Percentiles rank a stretch among this genome's conserved stretches.
Evolutionary conservation across 345 rosid species (phyloP).

Genomic region (Hypericum androsaemum): DNA sequence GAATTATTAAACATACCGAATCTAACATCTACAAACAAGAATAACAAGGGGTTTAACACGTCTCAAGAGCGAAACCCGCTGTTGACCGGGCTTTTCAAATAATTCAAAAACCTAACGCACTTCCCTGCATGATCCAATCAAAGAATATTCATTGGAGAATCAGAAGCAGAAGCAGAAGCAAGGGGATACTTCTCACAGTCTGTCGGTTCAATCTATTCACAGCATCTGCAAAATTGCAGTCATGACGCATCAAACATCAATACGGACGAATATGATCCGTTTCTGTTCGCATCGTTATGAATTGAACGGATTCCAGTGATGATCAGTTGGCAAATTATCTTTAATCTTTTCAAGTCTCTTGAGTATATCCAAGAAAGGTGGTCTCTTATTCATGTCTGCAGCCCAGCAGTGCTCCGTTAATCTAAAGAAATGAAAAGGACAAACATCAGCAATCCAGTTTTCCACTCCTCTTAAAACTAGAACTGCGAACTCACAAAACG

Average conservation of each 20-base stretch:
- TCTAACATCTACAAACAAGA: too few species aligned
- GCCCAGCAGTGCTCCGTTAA: slow-evolving; percentile 82
- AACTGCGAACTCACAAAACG: background rate
- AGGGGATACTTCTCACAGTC: too few species aligned
- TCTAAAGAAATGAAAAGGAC: slow-evolving; percentile 24
- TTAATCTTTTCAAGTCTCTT: slow-evolving; percentile 86
- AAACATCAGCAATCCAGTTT: slow-evolving; percentile 10
- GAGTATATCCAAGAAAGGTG: slow-evolving; percentile 84
- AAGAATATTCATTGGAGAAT: too few species aligned
- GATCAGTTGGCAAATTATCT: slow-evolving; percentile 56
- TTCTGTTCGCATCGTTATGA: slow-evolving; percentile 23
- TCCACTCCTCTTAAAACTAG: too few species aligned
- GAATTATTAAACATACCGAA: too few species aligned
- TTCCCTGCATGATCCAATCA: too few species aligned
- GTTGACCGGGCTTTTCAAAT: too few species aligned
- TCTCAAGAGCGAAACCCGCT: too few species aligned
- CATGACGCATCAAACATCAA: background rate
- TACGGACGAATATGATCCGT: background rate
- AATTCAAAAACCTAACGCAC: too few species aligned
- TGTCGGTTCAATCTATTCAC: too few species aligned
- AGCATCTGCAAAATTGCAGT: slow-evolving; percentile 13
- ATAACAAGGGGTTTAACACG: too few species aligned
- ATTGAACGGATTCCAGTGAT: slow-evolving; percentile 77
- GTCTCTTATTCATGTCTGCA: slow-evolving; percentile 78
- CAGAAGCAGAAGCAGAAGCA: too few species aligned